Evolutionary conservation across 306 rosid species (phyloP).

Genomic region (Quercus rubra): DNA sequence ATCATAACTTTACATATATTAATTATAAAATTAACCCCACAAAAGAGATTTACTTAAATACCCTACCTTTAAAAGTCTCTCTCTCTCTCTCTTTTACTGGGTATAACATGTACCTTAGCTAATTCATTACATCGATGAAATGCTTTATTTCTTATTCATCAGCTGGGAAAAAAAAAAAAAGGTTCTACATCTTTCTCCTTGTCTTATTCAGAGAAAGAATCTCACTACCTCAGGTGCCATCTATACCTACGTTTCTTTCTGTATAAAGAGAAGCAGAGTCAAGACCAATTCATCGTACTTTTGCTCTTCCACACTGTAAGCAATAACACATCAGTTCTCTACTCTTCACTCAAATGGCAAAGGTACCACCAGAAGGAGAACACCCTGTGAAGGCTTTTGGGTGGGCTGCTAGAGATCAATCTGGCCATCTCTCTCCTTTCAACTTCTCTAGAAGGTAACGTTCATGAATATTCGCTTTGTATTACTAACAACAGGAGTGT

Average conservation of each 20-base stretch:
- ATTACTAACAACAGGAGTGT: no score
- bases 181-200: not conserved
- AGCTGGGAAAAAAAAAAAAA: not conserved
- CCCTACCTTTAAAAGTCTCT: no score
- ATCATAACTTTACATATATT: no score
- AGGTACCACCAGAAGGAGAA: conserved; percentile 24
- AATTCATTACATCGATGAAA: not conserved
- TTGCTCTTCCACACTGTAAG: not conserved
- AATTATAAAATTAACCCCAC: no score
- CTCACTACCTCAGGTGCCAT: not conserved
- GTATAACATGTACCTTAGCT: not conserved
- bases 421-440: conserved; percentile 39
- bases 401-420: conserved; percentile 44
- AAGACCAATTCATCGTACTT: no score
- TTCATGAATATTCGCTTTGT: no score
- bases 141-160: no score
- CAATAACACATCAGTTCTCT: not conserved
- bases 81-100: no score
- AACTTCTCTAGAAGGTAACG: conserved; percentile 40
- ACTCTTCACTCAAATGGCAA: not conserved
- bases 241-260: not conserved
- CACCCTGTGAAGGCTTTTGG: conserved; percentile 42
- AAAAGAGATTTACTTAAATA: no score
- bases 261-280: not conserved
- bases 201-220: no score